phyloP scores from a whole-genome alignment of 495 filamentous ascomycete species.

The Amorphotheca resinae region DNA sequence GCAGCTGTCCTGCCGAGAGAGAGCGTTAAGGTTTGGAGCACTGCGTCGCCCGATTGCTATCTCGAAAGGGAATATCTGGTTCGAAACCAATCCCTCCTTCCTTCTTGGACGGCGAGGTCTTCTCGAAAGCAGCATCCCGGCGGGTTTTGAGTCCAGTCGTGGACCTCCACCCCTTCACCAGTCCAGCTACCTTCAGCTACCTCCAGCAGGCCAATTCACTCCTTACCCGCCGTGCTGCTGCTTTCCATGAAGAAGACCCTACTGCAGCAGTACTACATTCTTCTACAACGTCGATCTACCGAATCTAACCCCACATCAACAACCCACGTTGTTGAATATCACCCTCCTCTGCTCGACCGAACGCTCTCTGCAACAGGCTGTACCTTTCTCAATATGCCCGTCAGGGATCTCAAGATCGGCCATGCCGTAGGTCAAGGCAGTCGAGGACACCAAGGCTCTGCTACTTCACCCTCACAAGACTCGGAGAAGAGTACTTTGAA shows the following conservation, averaged over 20 bases:
- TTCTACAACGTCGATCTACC: neutral
- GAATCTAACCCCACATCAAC: neutral
- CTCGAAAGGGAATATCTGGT: neutral
- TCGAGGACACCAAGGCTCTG: neutral
- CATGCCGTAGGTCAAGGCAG: slow-evolving; percentile 1
- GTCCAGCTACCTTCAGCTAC: neutral
- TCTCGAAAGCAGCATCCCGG: neutral
- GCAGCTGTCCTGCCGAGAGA: neutral
- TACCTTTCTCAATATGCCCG: slow-evolving; percentile 7
- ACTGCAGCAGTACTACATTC: neutral
- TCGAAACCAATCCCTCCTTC: neutral
- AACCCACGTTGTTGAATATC: neutral
- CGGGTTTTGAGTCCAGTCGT: no score
- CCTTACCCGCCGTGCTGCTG: neutral
- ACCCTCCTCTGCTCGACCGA: neutral
- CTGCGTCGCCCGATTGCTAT: neutral
- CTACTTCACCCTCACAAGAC: neutral
- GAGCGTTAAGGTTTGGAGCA: neutral
- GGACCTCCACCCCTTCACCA: no score
- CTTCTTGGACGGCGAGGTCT: neutral
- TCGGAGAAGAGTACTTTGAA: slow-evolving; percentile 1
- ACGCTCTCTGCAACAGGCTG: neutral
- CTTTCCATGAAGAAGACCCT: neutral
- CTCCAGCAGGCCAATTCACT: neutral
- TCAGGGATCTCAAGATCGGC: slow-evolving; percentile 13